Conservation (phyloP, 75 land plant genomes). For the Sequoiadendron giganteum region DNA sequence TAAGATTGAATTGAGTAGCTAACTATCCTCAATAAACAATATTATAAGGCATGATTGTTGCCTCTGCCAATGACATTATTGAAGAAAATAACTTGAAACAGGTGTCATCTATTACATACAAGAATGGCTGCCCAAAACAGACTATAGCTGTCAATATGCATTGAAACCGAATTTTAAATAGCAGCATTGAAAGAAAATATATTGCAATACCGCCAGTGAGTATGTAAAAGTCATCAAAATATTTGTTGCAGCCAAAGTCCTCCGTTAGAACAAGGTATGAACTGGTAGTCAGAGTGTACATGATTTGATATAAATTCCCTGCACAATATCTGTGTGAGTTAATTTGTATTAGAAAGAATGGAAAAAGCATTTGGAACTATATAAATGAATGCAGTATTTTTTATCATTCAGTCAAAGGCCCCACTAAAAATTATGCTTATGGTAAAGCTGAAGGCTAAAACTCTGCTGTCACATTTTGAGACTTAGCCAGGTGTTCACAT, state of each 20-base stretch:
- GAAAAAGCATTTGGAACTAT: background rate
- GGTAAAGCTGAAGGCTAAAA: background rate
- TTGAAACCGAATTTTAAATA: background rate
- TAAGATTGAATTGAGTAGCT: background rate
- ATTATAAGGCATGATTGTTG: background rate
- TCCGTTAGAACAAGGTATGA: background rate
- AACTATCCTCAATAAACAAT: background rate
- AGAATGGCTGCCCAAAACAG: background rate
- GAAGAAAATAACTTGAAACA: background rate
- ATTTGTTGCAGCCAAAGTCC: too few species aligned
- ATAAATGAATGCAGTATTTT: background rate
- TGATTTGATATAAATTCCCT: background rate
- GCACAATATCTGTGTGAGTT: background rate
- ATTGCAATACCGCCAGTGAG: background rate
- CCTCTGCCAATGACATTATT: background rate
- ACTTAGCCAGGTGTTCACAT: background rate
- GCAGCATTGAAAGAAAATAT: background rate
- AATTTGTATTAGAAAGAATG: background rate
- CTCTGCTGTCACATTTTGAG: background rate
- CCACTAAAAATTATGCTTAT: background rate
- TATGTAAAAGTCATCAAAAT: background rate
- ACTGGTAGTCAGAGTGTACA: background rate
- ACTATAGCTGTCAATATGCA: background rate
- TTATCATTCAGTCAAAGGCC: background rate
- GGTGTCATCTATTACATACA: background rate